These are phyloP conservation scores for Candida bentonensis DNA, from an alignment of 805 yeast genomes.

Conservation along the genomic window DNA sequence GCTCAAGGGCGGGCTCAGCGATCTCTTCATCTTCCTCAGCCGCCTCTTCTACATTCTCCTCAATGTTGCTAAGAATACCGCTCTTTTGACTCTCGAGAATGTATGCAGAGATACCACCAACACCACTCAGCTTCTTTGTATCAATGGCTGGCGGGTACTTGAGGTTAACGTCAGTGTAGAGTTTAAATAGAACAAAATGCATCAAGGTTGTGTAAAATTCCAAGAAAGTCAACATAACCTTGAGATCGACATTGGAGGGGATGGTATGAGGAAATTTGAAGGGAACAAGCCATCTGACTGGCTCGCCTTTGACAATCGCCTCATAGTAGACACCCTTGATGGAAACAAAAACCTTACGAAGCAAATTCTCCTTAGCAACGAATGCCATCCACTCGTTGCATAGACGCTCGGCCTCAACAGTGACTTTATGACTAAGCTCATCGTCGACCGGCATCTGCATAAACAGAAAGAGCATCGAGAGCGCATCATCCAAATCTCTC, in stretches of 20 bases:
- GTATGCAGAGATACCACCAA: slow-evolving; percentile 81
- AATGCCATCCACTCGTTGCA: slow-evolving; percentile 94
- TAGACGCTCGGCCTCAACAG: slow-evolving; percentile 74
- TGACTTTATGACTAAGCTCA: slow-evolving; percentile 61
- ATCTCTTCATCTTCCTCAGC: slow-evolving; percentile 32
- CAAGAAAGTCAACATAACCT: slow-evolving; percentile 91
- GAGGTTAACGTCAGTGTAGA: slow-evolving; percentile 73
- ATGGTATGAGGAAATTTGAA: slow-evolving; percentile 93
- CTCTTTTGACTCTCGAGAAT: slow-evolving; percentile 40
- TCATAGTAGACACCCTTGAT: slow-evolving; percentile 96
- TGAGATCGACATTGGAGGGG: slow-evolving; percentile 87
- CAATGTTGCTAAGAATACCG: slow-evolving; percentile 18
- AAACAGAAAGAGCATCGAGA: slow-evolving; percentile 87
- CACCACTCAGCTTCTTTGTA: slow-evolving; percentile 55
- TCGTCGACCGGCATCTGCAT: slow-evolving; percentile 92
- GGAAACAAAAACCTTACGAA: slow-evolving; percentile 85
- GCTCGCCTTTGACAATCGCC: slow-evolving; percentile 82
- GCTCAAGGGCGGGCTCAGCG: slow-evolving; percentile 27
- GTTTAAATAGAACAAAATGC: slow-evolving; percentile 74
- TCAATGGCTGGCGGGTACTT: slow-evolving; percentile 87
- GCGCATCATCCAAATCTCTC: slow-evolving; percentile 87
- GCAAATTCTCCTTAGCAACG: slow-evolving; percentile 67
- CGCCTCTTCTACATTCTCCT: slow-evolving; percentile 16
- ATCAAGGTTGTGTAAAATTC: slow-evolving; percentile 89
- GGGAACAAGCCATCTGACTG: slow-evolving; percentile 91